Evolutionary conservation across 257 asterid species (phyloP).

Genomic region (Ophiorrhiza pumila): DNA sequence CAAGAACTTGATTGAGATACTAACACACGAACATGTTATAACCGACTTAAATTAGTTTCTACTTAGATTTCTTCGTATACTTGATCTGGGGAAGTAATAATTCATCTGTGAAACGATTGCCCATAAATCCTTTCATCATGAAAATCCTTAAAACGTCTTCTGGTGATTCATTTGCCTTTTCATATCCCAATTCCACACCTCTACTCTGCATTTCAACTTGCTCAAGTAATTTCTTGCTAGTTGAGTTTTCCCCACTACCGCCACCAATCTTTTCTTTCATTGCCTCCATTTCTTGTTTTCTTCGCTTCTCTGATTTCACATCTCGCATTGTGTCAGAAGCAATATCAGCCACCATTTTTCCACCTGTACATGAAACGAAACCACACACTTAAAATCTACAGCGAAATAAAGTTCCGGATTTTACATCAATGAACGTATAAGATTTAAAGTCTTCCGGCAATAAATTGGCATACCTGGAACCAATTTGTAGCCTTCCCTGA

Average conservation of each 20-base stretch:
- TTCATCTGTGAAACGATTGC: conserved; percentile 25
- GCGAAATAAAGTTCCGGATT: not conserved
- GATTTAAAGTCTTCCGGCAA: no score
- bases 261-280: not conserved
- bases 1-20: no score
- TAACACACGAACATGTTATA: no score
- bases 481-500: conserved; percentile 30
- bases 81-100: conserved; percentile 26
- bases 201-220: conserved; percentile 18
- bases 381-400: not conserved
- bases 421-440: no score
- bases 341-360: conserved; percentile 27
- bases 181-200: conserved; percentile 2
- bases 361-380: conserved; percentile 24
- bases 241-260: not conserved
- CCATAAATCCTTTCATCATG: conserved; percentile 35
- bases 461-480: conserved; percentile 35
- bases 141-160: conserved; percentile 37
- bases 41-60: not conserved
- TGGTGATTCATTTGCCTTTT: conserved; percentile 15
- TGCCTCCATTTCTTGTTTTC: conserved; percentile 3
- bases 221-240: conserved; percentile 7
- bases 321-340: conserved; percentile 29
- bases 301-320: conserved; percentile 26
- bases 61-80: conserved; percentile 20